A percentile compares a stretch with the other conserved stretches of the same genome.
Evolutionary conservation across 371 early-diverging fungal genomes (phyloP).

Genomic region (Mucor plumbeus): DNA sequence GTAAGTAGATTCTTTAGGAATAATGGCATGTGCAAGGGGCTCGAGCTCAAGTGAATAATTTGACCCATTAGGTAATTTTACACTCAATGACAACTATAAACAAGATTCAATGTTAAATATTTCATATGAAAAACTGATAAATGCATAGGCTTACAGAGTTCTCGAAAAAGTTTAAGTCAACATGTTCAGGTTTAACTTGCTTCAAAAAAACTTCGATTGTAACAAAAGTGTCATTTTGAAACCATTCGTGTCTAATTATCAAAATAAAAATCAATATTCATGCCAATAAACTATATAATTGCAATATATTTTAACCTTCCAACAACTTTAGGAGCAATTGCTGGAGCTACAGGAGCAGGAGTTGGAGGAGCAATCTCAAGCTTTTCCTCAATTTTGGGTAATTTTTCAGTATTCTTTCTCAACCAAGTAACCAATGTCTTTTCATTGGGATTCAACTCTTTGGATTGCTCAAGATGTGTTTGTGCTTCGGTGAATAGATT

Average conservation of each 20-base stretch:
- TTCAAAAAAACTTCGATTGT: conserved; percentile 90
- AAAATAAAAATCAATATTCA: neutral
- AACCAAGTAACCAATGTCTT: conserved; percentile 63
- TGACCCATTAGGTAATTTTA: conserved; percentile 78
- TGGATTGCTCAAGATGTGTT: conserved; percentile 54
- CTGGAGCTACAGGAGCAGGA: conserved; percentile 6
- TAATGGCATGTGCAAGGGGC: conserved; percentile 79
- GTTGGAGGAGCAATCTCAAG: conserved; percentile 4
- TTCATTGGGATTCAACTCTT: conserved; percentile 58
- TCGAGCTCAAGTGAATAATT: conserved; percentile 84
- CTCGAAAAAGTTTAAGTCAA: conserved; percentile 68
- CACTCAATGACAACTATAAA: conserved; percentile 69
- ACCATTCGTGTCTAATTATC: conserved; percentile 90
- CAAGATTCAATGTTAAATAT: neutral
- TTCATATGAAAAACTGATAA: neutral
- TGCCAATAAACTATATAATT: neutral
- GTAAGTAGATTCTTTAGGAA: conserved; percentile 71
- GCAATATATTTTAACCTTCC: conserved; percentile 1
- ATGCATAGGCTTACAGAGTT: conserved; percentile 46
- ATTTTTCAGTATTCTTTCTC: conserved; percentile 55
- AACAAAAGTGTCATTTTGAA: conserved; percentile 90
- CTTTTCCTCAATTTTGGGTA: conserved; percentile 20
- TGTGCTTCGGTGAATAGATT: conserved; percentile 59
- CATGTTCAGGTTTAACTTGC: conserved; percentile 73
- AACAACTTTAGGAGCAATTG: neutral